These are phyloP conservation scores for Chenopodium quinoa DNA, from an alignment of 148 eudicot genomes.

Conservation along the genomic window DNA sequence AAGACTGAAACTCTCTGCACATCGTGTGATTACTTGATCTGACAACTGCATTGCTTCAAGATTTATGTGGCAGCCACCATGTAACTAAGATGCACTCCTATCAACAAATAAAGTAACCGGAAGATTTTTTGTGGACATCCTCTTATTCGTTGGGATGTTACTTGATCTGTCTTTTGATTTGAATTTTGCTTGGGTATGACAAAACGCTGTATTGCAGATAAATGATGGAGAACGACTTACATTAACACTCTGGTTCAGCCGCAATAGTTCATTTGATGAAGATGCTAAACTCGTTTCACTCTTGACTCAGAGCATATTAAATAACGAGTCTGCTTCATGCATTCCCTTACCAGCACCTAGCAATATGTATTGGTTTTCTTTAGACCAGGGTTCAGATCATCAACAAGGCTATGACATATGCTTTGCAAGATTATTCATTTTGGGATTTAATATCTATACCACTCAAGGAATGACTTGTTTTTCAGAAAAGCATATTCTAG, in stretches of 20 bases:
- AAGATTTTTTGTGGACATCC: too few species aligned
- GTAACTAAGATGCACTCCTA: too few species aligned
- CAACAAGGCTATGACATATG: constrained; percentile 73
- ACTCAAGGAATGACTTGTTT: constrained; percentile 20
- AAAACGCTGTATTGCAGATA: constrained; percentile 43
- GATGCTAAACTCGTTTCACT: constrained; percentile 72
- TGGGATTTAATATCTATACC: constrained; percentile 57
- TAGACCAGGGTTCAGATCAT: constrained; percentile 44
- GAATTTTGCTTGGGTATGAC: background rate
- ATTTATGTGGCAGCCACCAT: too few species aligned
- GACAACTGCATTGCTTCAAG: too few species aligned
- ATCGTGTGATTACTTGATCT: background rate
- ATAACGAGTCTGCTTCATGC: constrained; percentile 25
- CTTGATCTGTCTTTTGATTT: too few species aligned
- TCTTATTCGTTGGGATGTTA: too few species aligned
- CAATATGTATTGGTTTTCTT: constrained; percentile 92
- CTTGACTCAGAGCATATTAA: constrained; percentile 35
- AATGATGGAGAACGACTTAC: constrained; percentile 83
- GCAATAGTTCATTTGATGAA: constrained; percentile 75
- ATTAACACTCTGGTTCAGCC: constrained; percentile 87
- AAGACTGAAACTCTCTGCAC: background rate
- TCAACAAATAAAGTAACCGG: too few species aligned
- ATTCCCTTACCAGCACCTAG: constrained; percentile 71
- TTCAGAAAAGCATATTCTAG: constrained; percentile 29
- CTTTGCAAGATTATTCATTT: constrained; percentile 59